Conservation (phyloP, 371 early-diverging fungal species). For the Funneliformis caledonium region DNA sequence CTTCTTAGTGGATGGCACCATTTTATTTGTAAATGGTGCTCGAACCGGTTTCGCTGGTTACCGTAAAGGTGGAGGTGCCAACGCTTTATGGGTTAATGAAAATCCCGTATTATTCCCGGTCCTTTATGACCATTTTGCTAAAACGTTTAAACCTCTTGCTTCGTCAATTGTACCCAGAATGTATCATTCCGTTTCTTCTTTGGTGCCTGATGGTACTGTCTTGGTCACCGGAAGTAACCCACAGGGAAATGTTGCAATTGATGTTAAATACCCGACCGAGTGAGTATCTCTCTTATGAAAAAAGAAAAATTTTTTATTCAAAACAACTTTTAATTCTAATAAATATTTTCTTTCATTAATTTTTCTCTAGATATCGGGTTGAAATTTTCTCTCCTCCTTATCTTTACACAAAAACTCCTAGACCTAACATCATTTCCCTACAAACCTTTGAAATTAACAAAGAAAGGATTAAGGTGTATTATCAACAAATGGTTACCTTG, state of each 20-base stretch:
- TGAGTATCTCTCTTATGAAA: background rate
- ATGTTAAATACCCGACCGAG: slow-evolving; percentile 31
- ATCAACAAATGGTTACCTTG: slow-evolving; percentile 36
- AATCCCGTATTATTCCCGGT: slow-evolving; percentile 64
- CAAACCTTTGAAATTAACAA: slow-evolving; percentile 33
- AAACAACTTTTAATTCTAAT: background rate
- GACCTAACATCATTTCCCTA: slow-evolving; percentile 41
- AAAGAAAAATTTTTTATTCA: background rate
- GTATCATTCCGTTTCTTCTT: slow-evolving; percentile 69
- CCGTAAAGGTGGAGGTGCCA: slow-evolving; percentile 34
- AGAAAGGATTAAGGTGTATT: slow-evolving; percentile 41
- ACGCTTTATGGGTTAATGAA: slow-evolving; percentile 40
- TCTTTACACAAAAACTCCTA: slow-evolving; percentile 50
- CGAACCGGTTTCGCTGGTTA: slow-evolving; percentile 19
- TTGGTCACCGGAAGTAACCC: slow-evolving; percentile 54
- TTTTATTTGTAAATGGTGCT: slow-evolving; percentile 22
- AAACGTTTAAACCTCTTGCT: slow-evolving; percentile 51
- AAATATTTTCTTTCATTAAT: background rate
- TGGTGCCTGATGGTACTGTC: slow-evolving; percentile 60
- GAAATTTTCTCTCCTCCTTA: slow-evolving; percentile 70
- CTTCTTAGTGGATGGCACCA: background rate
- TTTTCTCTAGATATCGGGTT: slow-evolving; percentile 56
- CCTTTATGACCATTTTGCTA: slow-evolving; percentile 57
- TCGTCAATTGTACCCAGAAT: slow-evolving; percentile 67
- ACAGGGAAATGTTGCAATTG: slow-evolving; percentile 43